Percentiles rank a stretch among this genome's conserved stretches.
phyloP scores from a whole-genome alignment of 73 alveolate species.

The Uronychia setigera region DNA sequence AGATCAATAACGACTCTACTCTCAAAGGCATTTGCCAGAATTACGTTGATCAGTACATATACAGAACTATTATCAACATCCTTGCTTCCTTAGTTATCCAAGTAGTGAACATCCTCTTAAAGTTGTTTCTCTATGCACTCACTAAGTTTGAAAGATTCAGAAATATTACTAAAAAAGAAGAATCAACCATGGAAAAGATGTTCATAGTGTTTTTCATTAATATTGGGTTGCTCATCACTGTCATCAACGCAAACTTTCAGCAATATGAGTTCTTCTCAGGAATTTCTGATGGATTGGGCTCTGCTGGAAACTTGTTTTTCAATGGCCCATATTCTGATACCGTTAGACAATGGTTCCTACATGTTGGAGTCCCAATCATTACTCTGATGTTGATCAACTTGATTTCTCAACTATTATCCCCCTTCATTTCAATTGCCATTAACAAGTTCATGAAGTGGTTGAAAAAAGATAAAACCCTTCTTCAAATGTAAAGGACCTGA shows the following conservation, averaged over 20 bases:
- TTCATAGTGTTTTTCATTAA: constrained; percentile 50
- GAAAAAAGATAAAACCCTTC: background rate
- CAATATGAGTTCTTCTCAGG: constrained; percentile 1
- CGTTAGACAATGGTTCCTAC: constrained; percentile 63
- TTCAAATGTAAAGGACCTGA: constrained; percentile 11
- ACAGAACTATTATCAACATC: constrained; percentile 3
- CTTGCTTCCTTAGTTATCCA: constrained; percentile 42
- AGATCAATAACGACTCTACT: background rate
- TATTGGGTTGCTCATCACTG: constrained; percentile 43
- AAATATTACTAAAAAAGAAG: constrained; percentile 18
- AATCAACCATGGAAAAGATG: constrained; percentile 29
- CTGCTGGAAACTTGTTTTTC: constrained; percentile 9
- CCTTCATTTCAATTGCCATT: constrained; percentile 34
- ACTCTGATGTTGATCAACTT: constrained; percentile 40
- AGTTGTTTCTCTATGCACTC: constrained; percentile 18
- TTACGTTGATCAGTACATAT: background rate
- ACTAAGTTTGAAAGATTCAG: constrained; percentile 43
- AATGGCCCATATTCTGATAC: constrained; percentile 44
- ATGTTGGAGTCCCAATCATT: constrained; percentile 53
- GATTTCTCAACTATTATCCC: constrained; percentile 37
- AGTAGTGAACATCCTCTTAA: constrained; percentile 38
- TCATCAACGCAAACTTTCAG: constrained; percentile 10
- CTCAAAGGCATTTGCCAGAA: background rate
- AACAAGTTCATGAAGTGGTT: constrained; percentile 17
- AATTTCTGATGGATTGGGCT: constrained; percentile 15